Percentiles rank a stretch among this genome's conserved stretches.
Conservation (phyloP, 2,329 filamentous ascomycete genomes). For the Penicillium sp. region DNA sequence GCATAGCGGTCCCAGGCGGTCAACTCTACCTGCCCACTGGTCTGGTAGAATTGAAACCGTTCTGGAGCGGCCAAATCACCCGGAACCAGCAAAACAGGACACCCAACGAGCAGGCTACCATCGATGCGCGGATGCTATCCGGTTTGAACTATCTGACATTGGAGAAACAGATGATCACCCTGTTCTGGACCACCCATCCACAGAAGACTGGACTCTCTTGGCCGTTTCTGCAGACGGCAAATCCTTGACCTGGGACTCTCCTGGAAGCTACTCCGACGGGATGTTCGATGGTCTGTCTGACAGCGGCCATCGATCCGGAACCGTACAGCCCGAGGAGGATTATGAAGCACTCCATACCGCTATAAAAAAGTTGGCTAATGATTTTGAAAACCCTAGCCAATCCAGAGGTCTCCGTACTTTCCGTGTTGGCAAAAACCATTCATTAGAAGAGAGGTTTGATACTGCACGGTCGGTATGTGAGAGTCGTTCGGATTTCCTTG, state of each 20-base stretch:
- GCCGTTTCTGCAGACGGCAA: constrained; percentile 73
- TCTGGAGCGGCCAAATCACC: constrained; percentile 22
- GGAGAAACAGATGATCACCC: constrained; percentile 45
- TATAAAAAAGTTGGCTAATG: constrained; percentile 74
- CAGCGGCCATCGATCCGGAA: constrained; percentile 31
- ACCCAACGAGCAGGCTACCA: constrained; percentile 24
- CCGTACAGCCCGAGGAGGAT: constrained; percentile 66
- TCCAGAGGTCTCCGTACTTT: constrained; percentile 18
- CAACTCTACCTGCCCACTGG: constrained; percentile 26
- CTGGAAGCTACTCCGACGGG: constrained; percentile 57
- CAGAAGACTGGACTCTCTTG: constrained; percentile 77
- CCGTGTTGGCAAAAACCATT: constrained; percentile 13
- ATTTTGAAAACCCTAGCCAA: constrained; percentile 73
- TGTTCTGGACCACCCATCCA: constrained; percentile 68
- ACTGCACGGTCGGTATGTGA: constrained; percentile 73
- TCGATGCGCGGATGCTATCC: constrained; percentile 37
- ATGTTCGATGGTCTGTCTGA: constrained; percentile 57
- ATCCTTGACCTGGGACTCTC: constrained; percentile 62
- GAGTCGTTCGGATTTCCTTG: constrained; percentile 75
- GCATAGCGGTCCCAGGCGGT: constrained; percentile 3
- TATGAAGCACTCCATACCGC: constrained; percentile 78
- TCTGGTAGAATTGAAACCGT: constrained; percentile 26
- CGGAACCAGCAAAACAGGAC: constrained; percentile 20
- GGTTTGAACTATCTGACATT: constrained; percentile 38
- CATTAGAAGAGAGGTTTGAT: constrained; percentile 45